Evolutionary conservation across 106 monocot genomes (phyloP), one percentile per base, ranked within the genome.

Genomic region (Allium fistulosum): DNA sequence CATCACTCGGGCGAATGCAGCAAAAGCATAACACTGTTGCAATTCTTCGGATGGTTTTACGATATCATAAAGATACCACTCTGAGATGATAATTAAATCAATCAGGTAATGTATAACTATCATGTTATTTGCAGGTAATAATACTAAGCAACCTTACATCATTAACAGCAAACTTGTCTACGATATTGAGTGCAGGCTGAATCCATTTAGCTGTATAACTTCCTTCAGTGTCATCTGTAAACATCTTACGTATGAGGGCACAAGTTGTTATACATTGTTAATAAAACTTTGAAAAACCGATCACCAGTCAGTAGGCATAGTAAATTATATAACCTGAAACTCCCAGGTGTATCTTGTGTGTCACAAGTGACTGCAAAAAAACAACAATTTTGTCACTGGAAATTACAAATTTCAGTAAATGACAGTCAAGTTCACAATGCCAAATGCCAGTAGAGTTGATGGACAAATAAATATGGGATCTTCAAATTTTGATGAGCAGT

Each of bases 351-450:
- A 87, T 70, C 76, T 81, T 87, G 74, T 87, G 90, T 13, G 87
- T 90, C 63, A 94, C 90, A 67, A 90, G 72, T 49, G 75, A 76
- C 94, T 94, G 94, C 77, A 90, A 78, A 63, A 52, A 11, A 63
- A 53, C 22, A 51, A 71, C 15, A 49, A 62, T 48, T 52, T 53
- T 62, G 13, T 37, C 45, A 59, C 37, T 10, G 7, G 26, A 37
- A 16, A 49, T 7, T 57, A 49, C 17, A 15, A 12, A 47, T 22
- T 18, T 28, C 22, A 46, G 15, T 17, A 49, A 10, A 49, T n/a
- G 49, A 48, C 17, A 47, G 11, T 22, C 22, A 22, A 1, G 22
- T 22, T 22, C 22, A 18, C 46, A 55, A 46, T 48, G 8, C 57
- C 6, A 13, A 22, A 46, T 14, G 37, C 48, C 48, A 49, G 53